Evolutionary conservation across 768 basidiomycete species (phyloP), one percentile per base, ranked within the genome.

Genomic region (Collybiopsis luxurians): DNA sequence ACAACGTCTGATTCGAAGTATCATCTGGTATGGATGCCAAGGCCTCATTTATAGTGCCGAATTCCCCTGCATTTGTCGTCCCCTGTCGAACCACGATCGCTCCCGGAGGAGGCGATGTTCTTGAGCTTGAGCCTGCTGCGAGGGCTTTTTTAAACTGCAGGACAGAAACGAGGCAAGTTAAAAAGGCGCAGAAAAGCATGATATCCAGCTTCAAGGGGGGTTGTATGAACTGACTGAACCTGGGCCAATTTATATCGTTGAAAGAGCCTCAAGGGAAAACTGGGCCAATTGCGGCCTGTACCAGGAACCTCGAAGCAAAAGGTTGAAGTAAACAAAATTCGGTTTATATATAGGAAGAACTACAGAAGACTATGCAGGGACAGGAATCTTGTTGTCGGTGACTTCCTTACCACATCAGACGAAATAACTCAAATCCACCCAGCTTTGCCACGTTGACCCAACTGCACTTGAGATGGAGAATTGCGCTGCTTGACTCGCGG

Each of bases 391-490:
- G 13, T 6, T 13, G 31, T 6, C 31, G 5, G 5, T 34, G 13
- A 34, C 31, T 6, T 34, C 31, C 5, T 34, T 13, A 34, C 31
- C 31, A 5, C 30, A 34, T 63, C 52, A 75, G 49, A 72, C 67
- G 23, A 75, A 51, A 63, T 79, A 79, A 3, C 69, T 55, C 4
- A 65, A 59, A 62, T 81, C 79, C 4, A 81, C 78, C 79, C 79
- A 81, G 28, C 55, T 70, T 10, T 72, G 67, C 58, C 68, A 80
- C 60, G 79, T 76, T 59, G 71, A 73, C 10, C 79, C 78, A 15
- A 81, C 72, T 13, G 77, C 75, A 59, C 73, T 79, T 27, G 76
- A 70, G 36, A 81, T 77, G 10, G 64, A 67, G 58, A 73, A 80
- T 12, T 56, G 49, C 19, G 69, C 64, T 9, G 78, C 77, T 60